Base-by-base conservation (phyloP, 441 rosid species). In the Aleurites moluccanus region DNA sequence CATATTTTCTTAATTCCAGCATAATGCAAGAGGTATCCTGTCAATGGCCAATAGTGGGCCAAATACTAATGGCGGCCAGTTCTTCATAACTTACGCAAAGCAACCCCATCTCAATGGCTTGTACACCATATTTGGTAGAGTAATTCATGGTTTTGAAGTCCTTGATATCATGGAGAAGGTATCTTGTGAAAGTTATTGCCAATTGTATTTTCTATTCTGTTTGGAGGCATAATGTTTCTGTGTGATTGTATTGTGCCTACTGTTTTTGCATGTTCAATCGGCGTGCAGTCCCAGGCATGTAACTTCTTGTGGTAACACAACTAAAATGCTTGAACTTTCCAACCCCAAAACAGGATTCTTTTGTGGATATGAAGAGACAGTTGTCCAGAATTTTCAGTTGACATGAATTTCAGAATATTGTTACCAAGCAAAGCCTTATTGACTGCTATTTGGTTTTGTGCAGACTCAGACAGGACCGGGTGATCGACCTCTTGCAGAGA, bases 151-250 rank as follows among this genome's bases (percentile, higher is more conserved):
- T 45, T 96, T 96, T 74, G 99, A 95, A 86, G 96, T 95, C 62
- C 97, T 95, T 75, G 98, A 95, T 87, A 73, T 95, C 68, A 95
- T 93, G 99, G 98, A 95, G 80, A 95, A 95, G 98, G 98, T 93
- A 80, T 33, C 59, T 27, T 57, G 5, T 53, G 72, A 60, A 68
- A 21, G 40, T 68, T 63, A 9, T 23, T 11, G 63, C 11, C 13
- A 25, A 14, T 20, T 27, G 28, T 18, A 20, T 30, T 70, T 63
- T 56, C 20, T 6, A 6, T 60, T 72, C 35, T 64, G 28, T 30
- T 35, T 62, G 56, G 20, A 78, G 35, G 7, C 6, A n/a, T 3
- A 40, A 5, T 4, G 40, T 49, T 15, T 62, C 35, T 53, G 49
- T 20, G 40, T 50, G 16, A 16, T 28, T 53, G 13, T 30, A 6